These are phyloP conservation scores for Tagetes erecta DNA, from an alignment of 129 eudicot genomes.

Conservation along the genomic window DNA sequence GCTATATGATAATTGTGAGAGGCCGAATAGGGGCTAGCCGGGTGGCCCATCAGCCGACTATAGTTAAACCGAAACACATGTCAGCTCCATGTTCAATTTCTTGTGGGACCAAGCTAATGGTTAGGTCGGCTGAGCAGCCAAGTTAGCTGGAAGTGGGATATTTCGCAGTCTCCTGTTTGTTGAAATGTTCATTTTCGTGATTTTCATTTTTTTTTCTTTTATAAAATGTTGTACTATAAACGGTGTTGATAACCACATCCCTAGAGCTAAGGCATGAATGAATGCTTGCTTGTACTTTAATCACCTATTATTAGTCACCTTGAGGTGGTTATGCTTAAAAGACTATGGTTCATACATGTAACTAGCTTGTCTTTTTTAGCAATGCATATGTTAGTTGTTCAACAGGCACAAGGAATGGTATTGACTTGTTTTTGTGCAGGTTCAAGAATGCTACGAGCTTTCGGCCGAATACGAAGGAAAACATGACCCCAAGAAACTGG, in stretches of 20 bases:
- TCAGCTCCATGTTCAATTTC: too few relatives aligned
- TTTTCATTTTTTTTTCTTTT: neutral
- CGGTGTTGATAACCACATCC: neutral
- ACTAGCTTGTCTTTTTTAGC: neutral
- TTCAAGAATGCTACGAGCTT: conserved; percentile 94
- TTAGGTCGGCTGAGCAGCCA: too few relatives aligned
- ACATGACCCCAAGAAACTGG: conserved; percentile 69
- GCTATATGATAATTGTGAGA: too few relatives aligned
- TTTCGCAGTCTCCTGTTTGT: too few relatives aligned
- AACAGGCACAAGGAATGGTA: conserved; percentile 1
- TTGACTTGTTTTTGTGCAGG: conserved; percentile 43
- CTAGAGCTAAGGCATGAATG: conserved; percentile 7
- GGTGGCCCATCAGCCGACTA: too few relatives aligned
- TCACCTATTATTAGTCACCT: neutral
- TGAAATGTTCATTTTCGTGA: too few relatives aligned
- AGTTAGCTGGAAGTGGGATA: too few relatives aligned
- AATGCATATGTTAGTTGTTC: neutral
- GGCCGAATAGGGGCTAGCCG: too few relatives aligned
- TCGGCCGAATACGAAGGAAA: conserved; percentile 95
- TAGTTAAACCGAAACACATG: too few relatives aligned
- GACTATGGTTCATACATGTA: neutral
- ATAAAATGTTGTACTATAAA: neutral
- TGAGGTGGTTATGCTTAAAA: conserved; percentile 1
- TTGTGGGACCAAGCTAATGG: too few relatives aligned
- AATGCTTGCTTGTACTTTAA: neutral